Percentiles rank a stretch among this genome's conserved stretches.
Conservation (phyloP, 495 filamentous ascomycete species). For the Podospora pseudocomata region DNA sequence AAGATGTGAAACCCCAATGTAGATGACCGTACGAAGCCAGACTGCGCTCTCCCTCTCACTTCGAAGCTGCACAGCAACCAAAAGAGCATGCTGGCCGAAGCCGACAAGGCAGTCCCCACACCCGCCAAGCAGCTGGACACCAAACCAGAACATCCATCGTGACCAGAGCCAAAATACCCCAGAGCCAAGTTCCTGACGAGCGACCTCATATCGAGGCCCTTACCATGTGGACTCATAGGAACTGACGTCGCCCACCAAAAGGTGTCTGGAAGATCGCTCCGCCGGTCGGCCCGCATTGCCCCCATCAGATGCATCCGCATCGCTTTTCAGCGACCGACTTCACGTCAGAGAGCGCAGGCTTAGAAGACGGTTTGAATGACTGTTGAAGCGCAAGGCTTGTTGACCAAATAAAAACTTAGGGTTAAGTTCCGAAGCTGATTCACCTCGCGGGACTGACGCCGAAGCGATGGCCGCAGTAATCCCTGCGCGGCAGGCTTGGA, state of each 20-base stretch:
- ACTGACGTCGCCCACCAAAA: conserved; percentile 38
- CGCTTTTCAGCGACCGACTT: conserved; percentile 42
- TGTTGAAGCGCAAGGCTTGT: conserved; percentile 44
- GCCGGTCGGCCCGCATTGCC: conserved; percentile 34
- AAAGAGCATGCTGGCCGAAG: conserved; percentile 32
- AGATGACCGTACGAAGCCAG: conserved; percentile 43
- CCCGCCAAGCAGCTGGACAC: conserved; percentile 30
- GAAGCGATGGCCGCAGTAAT: conserved; percentile 24
- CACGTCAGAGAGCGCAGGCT: conserved; percentile 21
- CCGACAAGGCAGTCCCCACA: conserved; percentile 13
- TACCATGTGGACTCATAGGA: conserved; percentile 61
- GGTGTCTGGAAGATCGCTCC: conserved; percentile 46
- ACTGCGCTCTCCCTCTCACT: conserved; percentile 39
- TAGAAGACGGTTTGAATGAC: conserved; percentile 44
- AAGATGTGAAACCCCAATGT: conserved; percentile 19
- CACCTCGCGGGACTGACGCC: conserved; percentile 41
- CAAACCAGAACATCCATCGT: conserved; percentile 33
- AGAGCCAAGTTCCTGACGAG: conserved; percentile 59
- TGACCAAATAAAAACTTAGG: conserved; percentile 63
- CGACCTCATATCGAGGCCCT: conserved; percentile 58
- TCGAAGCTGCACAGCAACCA: conserved; percentile 16
- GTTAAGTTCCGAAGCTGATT: conserved; percentile 73
- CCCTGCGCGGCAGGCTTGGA: conserved; percentile 36
- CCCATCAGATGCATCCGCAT: conserved; percentile 14
- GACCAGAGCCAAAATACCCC: conserved; percentile 58